phyloP scores from a whole-genome alignment of 2,329 filamentous ascomycete species.

The Epichloe sibirici region DNA sequence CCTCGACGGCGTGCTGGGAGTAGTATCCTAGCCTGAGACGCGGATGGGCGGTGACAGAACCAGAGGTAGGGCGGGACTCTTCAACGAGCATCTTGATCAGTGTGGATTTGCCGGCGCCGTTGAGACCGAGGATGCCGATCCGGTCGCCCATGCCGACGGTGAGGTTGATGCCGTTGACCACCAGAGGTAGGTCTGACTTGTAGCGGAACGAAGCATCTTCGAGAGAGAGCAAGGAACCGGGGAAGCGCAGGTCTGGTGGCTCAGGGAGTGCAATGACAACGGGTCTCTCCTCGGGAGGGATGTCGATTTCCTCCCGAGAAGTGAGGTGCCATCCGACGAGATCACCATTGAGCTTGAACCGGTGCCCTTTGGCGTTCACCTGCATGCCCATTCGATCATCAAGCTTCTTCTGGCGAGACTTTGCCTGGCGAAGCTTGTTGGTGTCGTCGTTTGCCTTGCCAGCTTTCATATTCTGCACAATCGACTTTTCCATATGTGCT shows the following conservation, averaged over 20 bases:
- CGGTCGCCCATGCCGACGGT: constrained; percentile 63
- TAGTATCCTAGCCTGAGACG: constrained; percentile 63
- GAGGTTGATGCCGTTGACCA: constrained; percentile 53
- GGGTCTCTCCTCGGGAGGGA: constrained; percentile 49
- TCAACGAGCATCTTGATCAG: constrained; percentile 60
- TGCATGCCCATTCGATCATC: constrained; percentile 71
- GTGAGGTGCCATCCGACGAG: constrained; percentile 48
- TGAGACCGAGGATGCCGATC: constrained; percentile 64
- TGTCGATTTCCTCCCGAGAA: constrained; percentile 54
- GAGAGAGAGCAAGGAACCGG: constrained; percentile 58
- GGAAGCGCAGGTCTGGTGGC: constrained; percentile 60
- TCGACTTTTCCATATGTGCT: constrained; percentile 68
- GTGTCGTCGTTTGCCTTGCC: constrained; percentile 70
- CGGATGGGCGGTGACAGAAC: constrained; percentile 53
- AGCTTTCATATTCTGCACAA: constrained; percentile 60
- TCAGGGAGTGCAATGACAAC: constrained; percentile 47
- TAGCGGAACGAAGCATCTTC: constrained; percentile 61
- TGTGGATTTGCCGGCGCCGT: constrained; percentile 74
- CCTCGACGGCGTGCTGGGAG: constrained; percentile 67
- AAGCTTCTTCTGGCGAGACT: constrained; percentile 71
- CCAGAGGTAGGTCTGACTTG: constrained; percentile 19
- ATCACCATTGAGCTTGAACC: constrained; percentile 75
- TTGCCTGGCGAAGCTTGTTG: constrained; percentile 77
- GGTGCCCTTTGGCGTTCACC: constrained; percentile 55
- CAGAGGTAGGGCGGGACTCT: constrained; percentile 43